Conservation (phyloP, 2,329 filamentous ascomycete species). For the Grosmannia serpens region DNA sequence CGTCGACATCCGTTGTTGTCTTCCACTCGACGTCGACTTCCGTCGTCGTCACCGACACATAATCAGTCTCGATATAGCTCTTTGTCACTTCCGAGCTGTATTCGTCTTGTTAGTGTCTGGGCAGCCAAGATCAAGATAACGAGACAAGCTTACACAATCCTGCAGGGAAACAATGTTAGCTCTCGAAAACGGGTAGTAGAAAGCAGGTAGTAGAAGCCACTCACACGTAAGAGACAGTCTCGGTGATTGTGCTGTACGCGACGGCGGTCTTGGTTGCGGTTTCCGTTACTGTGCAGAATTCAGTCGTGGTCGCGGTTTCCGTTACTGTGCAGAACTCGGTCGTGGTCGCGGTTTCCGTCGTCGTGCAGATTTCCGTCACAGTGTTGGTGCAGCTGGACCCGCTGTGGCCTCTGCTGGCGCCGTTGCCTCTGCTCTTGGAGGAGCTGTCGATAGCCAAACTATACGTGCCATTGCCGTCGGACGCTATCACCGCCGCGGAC, state of each 20-base stretch:
- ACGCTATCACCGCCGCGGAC: neutral
- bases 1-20: neutral
- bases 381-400: neutral
- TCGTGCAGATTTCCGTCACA: conserved; percentile 2
- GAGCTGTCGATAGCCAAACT: too few species aligned
- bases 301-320: neutral
- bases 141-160: neutral
- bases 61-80: neutral
- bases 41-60: neutral
- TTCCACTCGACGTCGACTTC: neutral
- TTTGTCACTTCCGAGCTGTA: neutral
- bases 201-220: neutral
- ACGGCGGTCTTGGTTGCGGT: neutral
- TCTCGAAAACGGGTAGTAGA: neutral
- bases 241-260: neutral
- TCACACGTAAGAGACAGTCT: neutral
- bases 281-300: neutral
- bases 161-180: neutral
- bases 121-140: neutral
- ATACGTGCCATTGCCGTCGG: neutral
- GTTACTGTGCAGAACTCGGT: conserved; percentile 3
- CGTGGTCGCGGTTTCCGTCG: neutral
- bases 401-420: too few species aligned
- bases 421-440: too few species aligned
- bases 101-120: neutral